Evolutionary conservation across 2,329 filamentous ascomycete genomes (phyloP), one percentile per base, ranked within the genome.

Genomic region (Colletotrichum tanaceti): DNA sequence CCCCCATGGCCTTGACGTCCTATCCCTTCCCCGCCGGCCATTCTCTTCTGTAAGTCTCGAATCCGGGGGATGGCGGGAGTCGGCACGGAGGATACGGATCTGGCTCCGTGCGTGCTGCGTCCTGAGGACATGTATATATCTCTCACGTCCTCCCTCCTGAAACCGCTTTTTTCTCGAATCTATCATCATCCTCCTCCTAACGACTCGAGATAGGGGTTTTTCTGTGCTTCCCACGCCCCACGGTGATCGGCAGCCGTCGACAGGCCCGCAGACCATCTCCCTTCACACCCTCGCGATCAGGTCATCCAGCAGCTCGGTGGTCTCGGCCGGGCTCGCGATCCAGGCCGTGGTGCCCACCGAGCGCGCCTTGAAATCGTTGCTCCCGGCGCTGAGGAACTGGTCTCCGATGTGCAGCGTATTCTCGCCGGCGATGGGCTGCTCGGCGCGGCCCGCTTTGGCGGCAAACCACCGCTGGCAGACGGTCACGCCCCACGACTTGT

Each of bases 361-460:
- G 38, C 95, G 86, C 9, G 95, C 93, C 83, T 98, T 97, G 84
- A 98, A 99, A 80, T 99, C 96, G 80, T 99, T 99, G 18, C 94
- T 93, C 0, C 94, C 94, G 4, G 95, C 95, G 70, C 93, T 97
- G 71, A 99, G 82, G 79, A 99, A 99, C 81, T 99, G 96, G 80
- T 99, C 96, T 16, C 96, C 96, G 5, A 99, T 93, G 80, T 99
- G 96, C 66, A 99, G 84, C 10, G 94, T 98, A 75, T 92, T 91
- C 72, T 91, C 88, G 4, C 90, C 92, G 58, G 86, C 84, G 73
- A 98, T 89, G 41, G 65, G 57, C 24, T 16, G 88, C 2, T 86
- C 87, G 5, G 65, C 24, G 18, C 35, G 52, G 1, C 90, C 90
- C 7, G 75, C 75, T 22, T 78, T 74, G 75, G 59, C 77, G 88